A percentile compares a stretch with the other conserved stretches of the same genome.
phyloP scores from a whole-genome alignment of 169 alveolate species.

The Cryptosporidium tyzzeri region DNA sequence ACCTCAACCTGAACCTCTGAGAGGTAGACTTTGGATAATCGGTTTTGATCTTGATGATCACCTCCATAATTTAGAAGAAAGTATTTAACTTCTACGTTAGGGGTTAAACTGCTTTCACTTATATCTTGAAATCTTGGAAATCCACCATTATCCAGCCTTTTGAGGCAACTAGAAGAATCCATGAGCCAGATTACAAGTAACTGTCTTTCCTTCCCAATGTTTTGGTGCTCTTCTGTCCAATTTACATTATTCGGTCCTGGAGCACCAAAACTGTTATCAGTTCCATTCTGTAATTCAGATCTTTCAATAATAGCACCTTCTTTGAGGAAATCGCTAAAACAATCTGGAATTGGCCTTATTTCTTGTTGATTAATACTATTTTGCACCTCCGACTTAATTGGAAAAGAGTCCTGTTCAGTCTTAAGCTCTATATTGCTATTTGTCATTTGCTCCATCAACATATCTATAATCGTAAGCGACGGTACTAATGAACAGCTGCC shows the following conservation, averaged over 20 bases:
- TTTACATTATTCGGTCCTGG: background rate
- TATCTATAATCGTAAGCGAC: background rate
- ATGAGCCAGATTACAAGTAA: constrained; percentile 29
- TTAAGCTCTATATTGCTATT: background rate
- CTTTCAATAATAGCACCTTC: background rate
- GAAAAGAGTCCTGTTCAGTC: background rate
- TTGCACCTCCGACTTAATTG: background rate
- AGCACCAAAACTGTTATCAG: background rate
- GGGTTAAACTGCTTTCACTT: constrained; percentile 39
- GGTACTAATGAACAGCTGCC: constrained; percentile 7
- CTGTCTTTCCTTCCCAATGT: constrained; percentile 43
- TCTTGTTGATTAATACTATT: background rate
- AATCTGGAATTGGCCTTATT: background rate
- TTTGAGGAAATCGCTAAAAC: background rate
- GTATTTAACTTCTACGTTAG: constrained; percentile 50
- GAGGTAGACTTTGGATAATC: background rate
- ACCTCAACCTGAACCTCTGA: background rate
- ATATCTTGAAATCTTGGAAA: constrained; percentile 35
- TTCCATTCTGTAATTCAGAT: background rate
- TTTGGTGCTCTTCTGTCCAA: constrained; percentile 14
- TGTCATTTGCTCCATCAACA: background rate
- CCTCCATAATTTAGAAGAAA: background rate
- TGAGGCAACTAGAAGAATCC: background rate
- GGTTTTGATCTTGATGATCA: background rate
- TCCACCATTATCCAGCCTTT: background rate